A percentile compares a stretch with the other conserved stretches of the same genome.
Conservation (phyloP, 169 alveolate species). For the Miamiensis avidus region DNA sequence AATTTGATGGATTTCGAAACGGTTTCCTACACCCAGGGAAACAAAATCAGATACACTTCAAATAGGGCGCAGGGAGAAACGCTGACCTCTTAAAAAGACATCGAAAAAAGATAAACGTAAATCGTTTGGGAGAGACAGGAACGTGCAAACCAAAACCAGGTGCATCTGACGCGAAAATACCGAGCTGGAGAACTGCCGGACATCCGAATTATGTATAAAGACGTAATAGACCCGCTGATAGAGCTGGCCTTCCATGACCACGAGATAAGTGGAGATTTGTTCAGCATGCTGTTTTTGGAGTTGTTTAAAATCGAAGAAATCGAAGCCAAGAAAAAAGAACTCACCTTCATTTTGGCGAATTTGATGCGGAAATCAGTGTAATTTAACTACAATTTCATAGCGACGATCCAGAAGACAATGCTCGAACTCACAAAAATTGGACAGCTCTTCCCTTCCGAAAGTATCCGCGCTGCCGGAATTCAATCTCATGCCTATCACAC, state of each 20-base stretch:
- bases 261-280: constrained; percentile 63
- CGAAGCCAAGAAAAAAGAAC: neutral
- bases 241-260: constrained; percentile 64
- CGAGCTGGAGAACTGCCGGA: constrained; percentile 88
- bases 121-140: constrained; percentile 9
- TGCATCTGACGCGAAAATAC: constrained; percentile 36
- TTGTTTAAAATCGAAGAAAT: constrained; percentile 23
- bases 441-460: constrained; percentile 10
- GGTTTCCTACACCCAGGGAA: neutral
- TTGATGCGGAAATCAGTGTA: constrained; percentile 3
- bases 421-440: constrained; percentile 31
- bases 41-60: neutral
- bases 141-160: constrained; percentile 11
- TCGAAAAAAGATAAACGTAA: neutral
- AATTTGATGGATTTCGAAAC: neutral
- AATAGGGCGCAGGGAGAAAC: neutral
- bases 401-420: constrained; percentile 41
- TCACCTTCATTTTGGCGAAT: constrained; percentile 12
- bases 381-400: constrained; percentile 23
- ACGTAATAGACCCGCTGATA: constrained; percentile 71
- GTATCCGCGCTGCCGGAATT: constrained; percentile 29
- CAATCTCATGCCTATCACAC: constrained; percentile 30
- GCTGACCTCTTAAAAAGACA: neutral
- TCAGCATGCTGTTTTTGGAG: constrained; percentile 29
- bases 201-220: constrained; percentile 72